Conservation (phyloP, 495 filamentous ascomycete species). For the Podospora sp. region DNA sequence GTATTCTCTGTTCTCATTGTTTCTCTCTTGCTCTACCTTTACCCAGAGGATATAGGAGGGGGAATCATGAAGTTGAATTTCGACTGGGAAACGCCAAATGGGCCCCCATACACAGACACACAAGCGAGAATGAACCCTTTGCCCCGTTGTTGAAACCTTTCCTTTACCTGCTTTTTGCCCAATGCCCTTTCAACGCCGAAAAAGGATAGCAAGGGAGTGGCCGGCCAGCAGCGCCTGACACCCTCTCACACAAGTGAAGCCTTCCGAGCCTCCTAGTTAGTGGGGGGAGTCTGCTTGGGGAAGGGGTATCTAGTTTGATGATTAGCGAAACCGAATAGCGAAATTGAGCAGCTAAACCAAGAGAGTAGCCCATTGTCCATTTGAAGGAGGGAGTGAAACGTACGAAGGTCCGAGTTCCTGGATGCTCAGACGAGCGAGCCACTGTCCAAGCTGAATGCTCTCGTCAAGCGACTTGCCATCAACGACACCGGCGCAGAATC, state of each 20-base stretch:
- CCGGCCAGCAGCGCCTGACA: background rate
- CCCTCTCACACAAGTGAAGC: background rate
- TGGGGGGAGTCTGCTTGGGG: conserved; percentile 68
- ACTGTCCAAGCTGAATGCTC: conserved; percentile 86
- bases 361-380: background rate
- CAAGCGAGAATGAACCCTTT: conserved; percentile 15
- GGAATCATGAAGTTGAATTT: conserved; percentile 37
- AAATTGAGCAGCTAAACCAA: background rate
- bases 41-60: conserved; percentile 15
- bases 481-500: conserved; percentile 86
- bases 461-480: conserved; percentile 76
- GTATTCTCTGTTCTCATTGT: background rate
- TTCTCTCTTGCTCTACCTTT: conserved; percentile 10
- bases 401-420: conserved; percentile 95
- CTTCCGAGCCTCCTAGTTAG: conserved; percentile 14
- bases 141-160: conserved; percentile 41
- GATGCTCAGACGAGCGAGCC: conserved; percentile 90
- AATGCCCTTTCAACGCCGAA: conserved; percentile 30
- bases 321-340: conserved; percentile 12
- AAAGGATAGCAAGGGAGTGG: conserved; percentile 19
- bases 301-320: conserved; percentile 65
- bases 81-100: conserved; percentile 22
- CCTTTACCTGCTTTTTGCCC: conserved; percentile 24
- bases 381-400: conserved; percentile 40
- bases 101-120: conserved; percentile 3